phyloP scores from a whole-genome alignment of 2,329 filamentous ascomycete genomes.

The Cladosporium sp. region DNA sequence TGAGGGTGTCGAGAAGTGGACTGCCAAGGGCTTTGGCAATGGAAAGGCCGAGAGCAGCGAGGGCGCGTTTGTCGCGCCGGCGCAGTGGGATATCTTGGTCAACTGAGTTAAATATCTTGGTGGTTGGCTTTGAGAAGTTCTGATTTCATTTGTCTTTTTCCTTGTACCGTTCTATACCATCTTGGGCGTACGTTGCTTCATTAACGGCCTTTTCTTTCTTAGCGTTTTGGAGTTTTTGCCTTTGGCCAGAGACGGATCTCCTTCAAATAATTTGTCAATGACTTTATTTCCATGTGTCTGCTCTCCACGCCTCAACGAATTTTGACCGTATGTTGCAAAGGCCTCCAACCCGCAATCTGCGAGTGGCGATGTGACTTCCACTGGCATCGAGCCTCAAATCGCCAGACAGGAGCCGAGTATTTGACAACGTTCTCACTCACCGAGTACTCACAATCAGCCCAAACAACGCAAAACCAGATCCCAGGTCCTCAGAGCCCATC shows the following conservation, averaged over 20 bases:
- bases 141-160: background rate
- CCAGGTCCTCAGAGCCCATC: background rate
- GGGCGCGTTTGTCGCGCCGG: constrained; percentile 35
- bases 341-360: background rate
- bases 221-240: background rate
- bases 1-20: constrained; percentile 52
- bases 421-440: background rate
- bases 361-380: background rate
- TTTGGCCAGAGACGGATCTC: background rate
- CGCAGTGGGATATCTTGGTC: constrained; percentile 35
- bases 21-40: constrained; percentile 45
- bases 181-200: background rate
- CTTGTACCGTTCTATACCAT: background rate
- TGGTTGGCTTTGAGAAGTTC: background rate
- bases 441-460: background rate
- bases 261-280: background rate
- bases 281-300: background rate
- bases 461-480: background rate
- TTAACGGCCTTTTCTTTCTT: background rate
- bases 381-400: background rate
- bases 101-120: background rate
- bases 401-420: background rate
- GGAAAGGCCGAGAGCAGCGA: constrained; percentile 49
- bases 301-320: background rate
- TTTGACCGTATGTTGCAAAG: background rate